These are phyloP conservation scores for Dovyalis caffra DNA, from an alignment of 345 rosid species.

Conservation along the genomic window DNA sequence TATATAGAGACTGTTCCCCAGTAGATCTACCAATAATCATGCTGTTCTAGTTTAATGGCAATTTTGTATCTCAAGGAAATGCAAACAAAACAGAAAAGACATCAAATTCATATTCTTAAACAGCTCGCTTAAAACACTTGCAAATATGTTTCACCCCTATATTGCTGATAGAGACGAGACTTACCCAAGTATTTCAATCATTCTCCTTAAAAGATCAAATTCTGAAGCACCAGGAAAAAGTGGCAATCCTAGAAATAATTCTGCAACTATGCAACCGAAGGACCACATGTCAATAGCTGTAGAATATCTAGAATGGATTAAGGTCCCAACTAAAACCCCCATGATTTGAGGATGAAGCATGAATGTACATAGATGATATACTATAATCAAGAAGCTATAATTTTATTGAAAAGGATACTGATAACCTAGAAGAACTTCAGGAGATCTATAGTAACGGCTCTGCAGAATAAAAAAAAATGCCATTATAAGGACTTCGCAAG, in stretches of 20 bases:
- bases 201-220: constrained; percentile 89
- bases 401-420: constrained; percentile 72
- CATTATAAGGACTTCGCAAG: constrained; percentile 15
- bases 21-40: not conserved
- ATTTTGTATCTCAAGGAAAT: not conserved
- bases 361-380: not conserved
- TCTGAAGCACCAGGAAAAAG: constrained; percentile 99
- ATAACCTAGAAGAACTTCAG: constrained; percentile 96
- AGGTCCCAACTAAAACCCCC: constrained; percentile 23
- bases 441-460: constrained; percentile 99
- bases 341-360: constrained; percentile 1
- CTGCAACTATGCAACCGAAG: constrained; percentile 99
- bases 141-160: not conserved
- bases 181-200: constrained; percentile 91
- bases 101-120: not conserved
- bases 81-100: not conserved
- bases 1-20: not conserved
- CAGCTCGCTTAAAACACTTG: not conserved
- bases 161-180: constrained; percentile 20
- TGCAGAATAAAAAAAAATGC: constrained; percentile 46
- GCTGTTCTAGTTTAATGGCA: not conserved
- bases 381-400: not conserved
- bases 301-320: constrained; percentile 73
- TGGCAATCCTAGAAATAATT: constrained; percentile 93
- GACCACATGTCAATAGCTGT: constrained; percentile 99